phyloP scores from a whole-genome alignment of 345 rosid species.

The Lagerstroemia speciosa region DNA sequence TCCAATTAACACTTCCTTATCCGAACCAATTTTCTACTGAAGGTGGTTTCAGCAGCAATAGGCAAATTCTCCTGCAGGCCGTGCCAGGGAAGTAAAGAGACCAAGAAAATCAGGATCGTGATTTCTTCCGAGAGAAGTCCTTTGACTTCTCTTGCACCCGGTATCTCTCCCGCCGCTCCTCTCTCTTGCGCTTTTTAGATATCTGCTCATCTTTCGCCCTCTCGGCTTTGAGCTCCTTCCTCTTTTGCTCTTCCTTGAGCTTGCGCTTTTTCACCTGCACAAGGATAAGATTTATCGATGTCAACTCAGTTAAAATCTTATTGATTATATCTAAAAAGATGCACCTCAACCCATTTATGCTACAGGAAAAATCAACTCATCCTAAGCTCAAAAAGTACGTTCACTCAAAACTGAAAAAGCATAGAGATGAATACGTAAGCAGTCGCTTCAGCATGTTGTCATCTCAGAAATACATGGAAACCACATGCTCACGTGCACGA shows the following conservation, averaged over 20 bases:
- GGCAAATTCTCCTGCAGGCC: neutral
- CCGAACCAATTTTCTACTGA: neutral
- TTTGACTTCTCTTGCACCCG: conserved; percentile 51
- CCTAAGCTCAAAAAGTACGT: neutral
- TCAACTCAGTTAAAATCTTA: neutral
- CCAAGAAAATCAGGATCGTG: conserved; percentile 16
- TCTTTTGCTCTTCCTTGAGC: conserved; percentile 50
- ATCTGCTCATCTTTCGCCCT: conserved; percentile 62
- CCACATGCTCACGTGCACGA: neutral
- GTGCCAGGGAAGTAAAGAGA: neutral
- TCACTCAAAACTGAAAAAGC: neutral
- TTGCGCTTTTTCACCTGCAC: conserved; percentile 59
- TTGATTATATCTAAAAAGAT: neutral
- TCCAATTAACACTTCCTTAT: neutral
- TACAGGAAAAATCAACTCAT: neutral
- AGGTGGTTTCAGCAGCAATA: neutral
- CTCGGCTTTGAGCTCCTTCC: conserved; percentile 37
- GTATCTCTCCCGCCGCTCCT: conserved; percentile 67
- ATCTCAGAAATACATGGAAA: neutral
- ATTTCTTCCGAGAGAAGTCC: conserved; percentile 39
- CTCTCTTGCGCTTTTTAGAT: conserved; percentile 65
- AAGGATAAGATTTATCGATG: neutral
- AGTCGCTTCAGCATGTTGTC: neutral
- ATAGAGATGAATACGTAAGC: neutral
- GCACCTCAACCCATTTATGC: neutral